Evolutionary conservation across 2,329 filamentous ascomycete species (phyloP).

Genomic region (Tolypocladium nubicola): DNA sequence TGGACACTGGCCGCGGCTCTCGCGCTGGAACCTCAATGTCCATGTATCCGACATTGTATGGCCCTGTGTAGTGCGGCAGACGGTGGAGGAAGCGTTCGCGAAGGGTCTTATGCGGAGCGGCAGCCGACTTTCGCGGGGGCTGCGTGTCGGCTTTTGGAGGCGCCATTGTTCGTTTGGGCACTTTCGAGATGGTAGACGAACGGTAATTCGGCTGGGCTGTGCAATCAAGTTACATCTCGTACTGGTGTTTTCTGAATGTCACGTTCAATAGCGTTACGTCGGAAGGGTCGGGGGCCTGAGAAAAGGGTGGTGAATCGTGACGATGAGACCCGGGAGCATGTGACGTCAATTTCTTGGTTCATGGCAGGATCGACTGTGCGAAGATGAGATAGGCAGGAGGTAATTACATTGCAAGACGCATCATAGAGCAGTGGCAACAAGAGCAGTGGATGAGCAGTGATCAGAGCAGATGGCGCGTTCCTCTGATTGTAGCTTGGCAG

Average conservation of each 20-base stretch:
- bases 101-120: conserved; percentile 17
- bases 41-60: conserved; percentile 57
- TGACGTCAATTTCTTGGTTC: not conserved
- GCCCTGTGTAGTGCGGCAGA: conserved; percentile 53
- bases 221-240: not conserved
- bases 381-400: not conserved
- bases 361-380: not conserved
- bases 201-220: not conserved
- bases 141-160: not conserved
- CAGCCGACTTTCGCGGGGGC: conserved; percentile 8
- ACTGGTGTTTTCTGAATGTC: not conserved
- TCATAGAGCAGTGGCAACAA: not conserved
- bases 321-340: not conserved
- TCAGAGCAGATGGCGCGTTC: not conserved
- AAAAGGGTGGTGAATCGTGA: not conserved
- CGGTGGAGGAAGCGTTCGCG: conserved; percentile 29
- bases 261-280: not conserved
- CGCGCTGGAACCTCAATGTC: conserved; percentile 53
- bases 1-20: conserved; percentile 26
- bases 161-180: not conserved
- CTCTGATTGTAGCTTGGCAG: not conserved
- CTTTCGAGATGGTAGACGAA: not conserved
- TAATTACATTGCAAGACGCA: not conserved
- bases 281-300: not conserved
- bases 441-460: not conserved